Base-by-base conservation (phyloP, 225 moss, liverwort and hornwort species). In the Polytrichum formosum region DNA sequence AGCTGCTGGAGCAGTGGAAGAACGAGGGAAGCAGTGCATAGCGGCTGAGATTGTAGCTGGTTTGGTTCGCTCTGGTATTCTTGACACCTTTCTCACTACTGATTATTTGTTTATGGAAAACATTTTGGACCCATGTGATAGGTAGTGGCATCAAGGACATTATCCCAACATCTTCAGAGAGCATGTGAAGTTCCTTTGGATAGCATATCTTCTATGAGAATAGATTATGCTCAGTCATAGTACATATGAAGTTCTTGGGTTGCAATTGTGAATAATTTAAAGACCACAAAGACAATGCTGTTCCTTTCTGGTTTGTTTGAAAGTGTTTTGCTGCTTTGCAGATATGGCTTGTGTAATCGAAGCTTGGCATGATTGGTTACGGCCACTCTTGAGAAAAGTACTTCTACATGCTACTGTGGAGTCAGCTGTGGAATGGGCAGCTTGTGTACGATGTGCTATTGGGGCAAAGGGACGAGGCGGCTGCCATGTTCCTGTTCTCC, bases 11-110 rank as follows among this genome's bases (percentile, higher is more conserved):
- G 93, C 91, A 65, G 84, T 93, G 77, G 89, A 91, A 75, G 93
- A 93, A 74, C 80, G 93, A 77, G 89, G 93, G 28, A 91, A 91
- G 73, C 93, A 93, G 76, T 93, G 93, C 67, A 84, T 93, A 64
- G 91, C 91, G 54, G 85, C 93, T 22, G 93, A 93, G 68, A 91
- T 93, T 53, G 81, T 91, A 70, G 91, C 90, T 22, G 93, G 93
- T 18, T 77, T 93, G 69, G 76, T 93, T 29, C 93, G 89, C 71
- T 93, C 93, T 78, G 82, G 82, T 83, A 76, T 26, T 28, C 27
- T 63, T 46, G 13, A 46, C 46, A 46, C 10, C 46, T 46, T 46
- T 16, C 16, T 46, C 46, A 46, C 4, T 13, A 46, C 46, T 46
- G 16, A 46, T 46, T 13, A 46, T 46, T 16, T 4, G 46, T 46